These are phyloP conservation scores for Chrysanthemum seticuspe DNA, from an alignment of 129 eudicot species.

Conservation along the genomic window DNA sequence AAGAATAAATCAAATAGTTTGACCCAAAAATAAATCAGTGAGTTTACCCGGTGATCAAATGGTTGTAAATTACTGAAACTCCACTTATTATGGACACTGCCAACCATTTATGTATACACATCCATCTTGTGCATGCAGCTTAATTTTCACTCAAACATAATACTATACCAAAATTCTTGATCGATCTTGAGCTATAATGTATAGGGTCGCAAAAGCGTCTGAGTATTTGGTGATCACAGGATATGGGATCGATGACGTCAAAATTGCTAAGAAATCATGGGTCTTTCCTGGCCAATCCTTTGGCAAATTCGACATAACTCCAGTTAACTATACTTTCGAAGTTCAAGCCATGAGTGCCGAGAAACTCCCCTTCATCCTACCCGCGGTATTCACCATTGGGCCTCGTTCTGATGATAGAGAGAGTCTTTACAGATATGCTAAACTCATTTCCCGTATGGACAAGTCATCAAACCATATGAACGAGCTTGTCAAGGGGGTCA, in stretches of 20 bases:
- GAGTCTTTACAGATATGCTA: slow-evolving; percentile 55
- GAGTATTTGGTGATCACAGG: slow-evolving; percentile 65
- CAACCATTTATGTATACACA: no score
- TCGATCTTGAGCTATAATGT: slow-evolving; percentile 23
- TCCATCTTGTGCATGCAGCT: no score
- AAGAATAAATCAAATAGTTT: no score
- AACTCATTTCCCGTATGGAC: slow-evolving; percentile 57
- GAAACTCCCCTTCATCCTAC: slow-evolving; percentile 63
- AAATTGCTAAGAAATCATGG: slow-evolving; percentile 60
- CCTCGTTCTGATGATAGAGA: slow-evolving; percentile 39
- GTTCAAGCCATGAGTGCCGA: slow-evolving; percentile 81
- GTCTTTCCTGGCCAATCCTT: slow-evolving; percentile 57
- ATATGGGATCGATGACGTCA: slow-evolving; percentile 41
- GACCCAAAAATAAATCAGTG: no score
- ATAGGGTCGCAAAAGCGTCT: slow-evolving; percentile 57
- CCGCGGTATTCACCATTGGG: slow-evolving; percentile 67
- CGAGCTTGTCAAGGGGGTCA: slow-evolving; percentile 62
- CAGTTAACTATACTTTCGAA: slow-evolving; percentile 65
- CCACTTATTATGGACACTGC: no score
- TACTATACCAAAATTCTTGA: no score
- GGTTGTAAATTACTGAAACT: no score
- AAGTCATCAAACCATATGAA: slow-evolving; percentile 50
- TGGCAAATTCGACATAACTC: slow-evolving; percentile 51
- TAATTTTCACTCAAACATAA: no score
- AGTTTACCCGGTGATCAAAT: no score